Percentiles rank a stretch among this genome's conserved stretches.
Evolutionary conservation across 2,329 filamentous ascomycete species (phyloP).

Genomic region (Elsinoe ampelina): DNA sequence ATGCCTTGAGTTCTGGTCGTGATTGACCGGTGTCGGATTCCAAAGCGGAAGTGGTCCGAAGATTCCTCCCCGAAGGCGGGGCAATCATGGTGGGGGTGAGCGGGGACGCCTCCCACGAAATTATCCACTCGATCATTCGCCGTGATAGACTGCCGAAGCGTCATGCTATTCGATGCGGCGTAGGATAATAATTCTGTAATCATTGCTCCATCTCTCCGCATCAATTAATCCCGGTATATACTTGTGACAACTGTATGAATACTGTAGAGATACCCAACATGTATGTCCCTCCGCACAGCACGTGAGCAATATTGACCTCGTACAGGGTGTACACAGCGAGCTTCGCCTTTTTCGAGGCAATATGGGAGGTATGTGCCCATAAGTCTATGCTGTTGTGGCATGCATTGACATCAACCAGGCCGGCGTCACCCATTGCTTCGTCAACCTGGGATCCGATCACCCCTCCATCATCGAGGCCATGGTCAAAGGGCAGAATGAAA

Average conservation of each 20-base stretch:
- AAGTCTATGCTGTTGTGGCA: background rate
- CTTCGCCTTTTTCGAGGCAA: conserved; percentile 72
- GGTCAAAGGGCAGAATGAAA: conserved; percentile 63
- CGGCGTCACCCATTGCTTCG: conserved; percentile 52
- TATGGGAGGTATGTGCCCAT: conserved; percentile 54
- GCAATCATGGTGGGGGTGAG: background rate
- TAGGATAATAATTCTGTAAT: background rate
- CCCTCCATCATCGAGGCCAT: conserved; percentile 74
- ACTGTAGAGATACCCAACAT: background rate
- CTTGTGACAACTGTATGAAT: background rate
- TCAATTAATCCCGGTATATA: background rate
- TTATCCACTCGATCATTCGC: background rate
- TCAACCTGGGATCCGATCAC: conserved; percentile 63
- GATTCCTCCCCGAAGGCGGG: conserved; percentile 3
- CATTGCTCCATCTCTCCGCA: background rate
- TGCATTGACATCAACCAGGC: conserved; percentile 28
- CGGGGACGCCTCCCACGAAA: background rate
- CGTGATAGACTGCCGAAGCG: conserved; percentile 7
- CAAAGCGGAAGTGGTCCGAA: background rate
- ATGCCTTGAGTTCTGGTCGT: background rate
- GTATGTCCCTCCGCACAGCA: background rate
- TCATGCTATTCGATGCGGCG: background rate
- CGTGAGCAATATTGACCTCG: background rate
- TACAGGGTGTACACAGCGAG: conserved; percentile 57
- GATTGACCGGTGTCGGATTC: background rate